These are phyloP conservation scores for Alternaria postmessia DNA, from an alignment of 2,329 filamentous ascomycete species.

Conservation along the genomic window DNA sequence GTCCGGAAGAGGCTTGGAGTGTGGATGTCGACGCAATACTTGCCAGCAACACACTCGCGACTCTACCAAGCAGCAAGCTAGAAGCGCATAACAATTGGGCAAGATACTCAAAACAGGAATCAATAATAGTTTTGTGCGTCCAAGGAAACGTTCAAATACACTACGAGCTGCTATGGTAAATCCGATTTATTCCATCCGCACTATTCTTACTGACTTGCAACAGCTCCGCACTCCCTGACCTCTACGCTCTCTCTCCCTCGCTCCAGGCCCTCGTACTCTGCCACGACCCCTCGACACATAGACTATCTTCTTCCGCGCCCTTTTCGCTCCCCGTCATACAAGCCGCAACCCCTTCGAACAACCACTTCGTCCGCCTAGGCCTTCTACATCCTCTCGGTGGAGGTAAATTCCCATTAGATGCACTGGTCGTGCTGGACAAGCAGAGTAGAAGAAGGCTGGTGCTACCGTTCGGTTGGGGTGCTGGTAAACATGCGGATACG, in stretches of 20 bases:
- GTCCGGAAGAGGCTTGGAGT: slow-evolving; percentile 41
- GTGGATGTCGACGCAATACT: slow-evolving; percentile 45
- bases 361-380: slow-evolving; percentile 52
- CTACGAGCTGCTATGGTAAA: slow-evolving; percentile 48
- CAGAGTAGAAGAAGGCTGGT: slow-evolving; percentile 50
- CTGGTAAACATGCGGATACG: slow-evolving; percentile 46
- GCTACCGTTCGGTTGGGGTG: slow-evolving; percentile 57
- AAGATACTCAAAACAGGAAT: slow-evolving; percentile 28
- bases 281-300: slow-evolving; percentile 43
- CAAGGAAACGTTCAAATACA: slow-evolving; percentile 47
- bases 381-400: slow-evolving; percentile 56
- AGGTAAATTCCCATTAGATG: slow-evolving; percentile 54
- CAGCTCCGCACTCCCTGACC: slow-evolving; percentile 39
- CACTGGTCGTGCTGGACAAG: slow-evolving; percentile 54
- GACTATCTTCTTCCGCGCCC: slow-evolving; percentile 30
- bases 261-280: slow-evolving; percentile 47
- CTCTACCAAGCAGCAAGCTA: slow-evolving; percentile 23
- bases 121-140: slow-evolving; percentile 43
- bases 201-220: neutral
- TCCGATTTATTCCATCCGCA: neutral
- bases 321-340: slow-evolving; percentile 45
- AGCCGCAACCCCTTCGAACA: slow-evolving; percentile 42
- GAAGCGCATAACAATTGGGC: slow-evolving; percentile 39
- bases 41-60: slow-evolving; percentile 34
- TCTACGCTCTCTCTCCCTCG: slow-evolving; percentile 43